These are phyloP conservation scores for Pontederia paniculata DNA, from an alignment of 176 grass and related monocot genomes.

Conservation along the genomic window DNA sequence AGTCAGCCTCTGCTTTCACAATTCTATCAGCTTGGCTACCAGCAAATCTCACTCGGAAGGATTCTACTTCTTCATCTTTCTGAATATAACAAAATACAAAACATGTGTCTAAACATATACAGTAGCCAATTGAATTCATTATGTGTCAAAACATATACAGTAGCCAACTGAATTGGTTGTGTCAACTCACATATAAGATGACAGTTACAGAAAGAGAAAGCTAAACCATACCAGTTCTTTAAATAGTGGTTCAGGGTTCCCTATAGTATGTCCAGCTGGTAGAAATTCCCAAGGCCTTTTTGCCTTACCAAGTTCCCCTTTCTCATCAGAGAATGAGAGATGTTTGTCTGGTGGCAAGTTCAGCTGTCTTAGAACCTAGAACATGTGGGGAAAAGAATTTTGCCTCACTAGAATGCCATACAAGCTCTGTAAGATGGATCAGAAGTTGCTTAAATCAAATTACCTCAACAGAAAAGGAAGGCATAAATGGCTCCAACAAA, in stretches of 20 bases:
- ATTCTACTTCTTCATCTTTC: conserved; percentile 70
- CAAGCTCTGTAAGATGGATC: background rate
- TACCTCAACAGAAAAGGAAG: conserved; percentile 62
- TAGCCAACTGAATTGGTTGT: too few relatives aligned
- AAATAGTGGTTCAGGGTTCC: conserved; percentile 71
- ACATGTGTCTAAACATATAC: background rate
- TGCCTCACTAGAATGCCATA: background rate
- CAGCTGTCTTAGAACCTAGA: conserved; percentile 59
- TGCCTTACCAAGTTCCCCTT: conserved; percentile 49
- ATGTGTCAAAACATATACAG: conserved; percentile 8
- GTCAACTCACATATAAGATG: background rate
- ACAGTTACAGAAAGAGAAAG: background rate
- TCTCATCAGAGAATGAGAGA: conserved; percentile 68
- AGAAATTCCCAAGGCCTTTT: conserved; percentile 78
- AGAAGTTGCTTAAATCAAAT: background rate
- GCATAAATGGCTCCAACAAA: conserved; percentile 85
- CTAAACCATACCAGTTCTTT: conserved; percentile 61
- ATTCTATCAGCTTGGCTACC: conserved; percentile 79
- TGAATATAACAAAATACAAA: conserved; percentile 27
- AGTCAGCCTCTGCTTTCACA: conserved; percentile 58
- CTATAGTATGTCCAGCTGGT: conserved; percentile 68
- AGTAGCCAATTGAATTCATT: conserved; percentile 2
- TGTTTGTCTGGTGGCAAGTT: conserved; percentile 49
- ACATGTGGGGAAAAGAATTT: conserved; percentile 3
- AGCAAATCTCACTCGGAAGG: conserved; percentile 57